Evolutionary conservation across 306 rosid genomes (phyloP).

Genomic region (Datisca glomerata): DNA sequence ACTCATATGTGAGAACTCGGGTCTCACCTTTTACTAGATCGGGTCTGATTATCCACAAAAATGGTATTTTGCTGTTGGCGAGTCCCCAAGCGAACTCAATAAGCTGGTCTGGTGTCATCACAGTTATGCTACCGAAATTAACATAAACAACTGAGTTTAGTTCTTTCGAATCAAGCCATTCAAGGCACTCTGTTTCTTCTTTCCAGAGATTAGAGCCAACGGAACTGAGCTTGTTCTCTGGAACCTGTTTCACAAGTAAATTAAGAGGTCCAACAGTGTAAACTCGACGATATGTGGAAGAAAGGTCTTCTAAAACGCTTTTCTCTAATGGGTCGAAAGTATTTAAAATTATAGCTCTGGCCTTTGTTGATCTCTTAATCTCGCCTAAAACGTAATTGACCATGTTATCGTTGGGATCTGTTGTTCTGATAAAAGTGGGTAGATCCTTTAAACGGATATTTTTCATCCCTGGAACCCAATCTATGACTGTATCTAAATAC

Average conservation of each 20-base stretch:
- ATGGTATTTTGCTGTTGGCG: conserved; percentile 30
- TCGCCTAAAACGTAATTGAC: conserved; percentile 1
- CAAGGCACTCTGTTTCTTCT: conserved; percentile 36
- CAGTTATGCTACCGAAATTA: conserved; percentile 51
- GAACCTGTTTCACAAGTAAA: conserved; percentile 13
- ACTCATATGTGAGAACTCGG: conserved; percentile 19
- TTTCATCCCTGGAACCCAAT: conserved; percentile 17
- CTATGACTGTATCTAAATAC: conserved; percentile 9
- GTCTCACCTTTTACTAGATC: conserved; percentile 31
- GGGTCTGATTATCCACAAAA: conserved; percentile 46
- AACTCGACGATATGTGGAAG: background rate
- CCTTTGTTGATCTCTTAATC: background rate
- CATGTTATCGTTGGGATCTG: conserved; percentile 7
- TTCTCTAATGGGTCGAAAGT: conserved; percentile 9
- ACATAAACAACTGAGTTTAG: conserved; percentile 40
- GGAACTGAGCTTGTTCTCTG: background rate
- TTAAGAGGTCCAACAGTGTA: conserved; percentile 3
- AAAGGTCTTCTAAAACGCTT: background rate
- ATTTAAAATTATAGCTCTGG: conserved; percentile 6
- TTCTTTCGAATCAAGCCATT: conserved; percentile 38
- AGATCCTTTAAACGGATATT: conserved; percentile 7
- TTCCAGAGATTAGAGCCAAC: conserved; percentile 53
- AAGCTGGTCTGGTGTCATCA: conserved; percentile 35
- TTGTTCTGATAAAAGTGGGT: conserved; percentile 12
- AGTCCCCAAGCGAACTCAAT: conserved; percentile 69